Base-by-base conservation (phyloP, 2,329 filamentous ascomycete species). In the Mycosphaerella arachidis region DNA sequence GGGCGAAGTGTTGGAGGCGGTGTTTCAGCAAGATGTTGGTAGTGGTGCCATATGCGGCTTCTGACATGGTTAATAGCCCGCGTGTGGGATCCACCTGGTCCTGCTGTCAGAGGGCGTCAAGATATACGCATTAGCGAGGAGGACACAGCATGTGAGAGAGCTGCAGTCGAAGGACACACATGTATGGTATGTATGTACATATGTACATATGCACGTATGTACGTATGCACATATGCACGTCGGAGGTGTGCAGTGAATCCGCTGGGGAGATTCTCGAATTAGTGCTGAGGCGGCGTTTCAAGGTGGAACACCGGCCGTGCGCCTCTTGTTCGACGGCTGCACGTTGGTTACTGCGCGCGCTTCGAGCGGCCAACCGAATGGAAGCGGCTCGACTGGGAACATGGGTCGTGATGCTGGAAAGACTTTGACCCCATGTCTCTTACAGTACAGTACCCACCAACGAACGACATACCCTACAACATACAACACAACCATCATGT, bases 1-100 rank as follows among this genome's bases (percentile, higher is more conserved):
- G 58, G 31, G 70, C 57, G 59, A 70, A 67, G 57, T 63, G 40
- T 18, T 56, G 40, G 20, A 71, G 61, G 48, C 57, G 64, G n/a
- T 52, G 55, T 63, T 64, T 60, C 53, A 68, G n/a, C n/a, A n/a
- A 56, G 48, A 65, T 60, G 48, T 56, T 55, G 37, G 6, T 43
- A 43, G 37, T 43, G 48, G 48, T 20, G 53, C 55, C 37, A 35
- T 16, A 27, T 57, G 35, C 53, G 27, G 55, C 53, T 46, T 58
- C 55, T 51, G 58, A 31, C 58, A 63, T 63, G 35, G 35, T 40
- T 31, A 10, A 51, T 4, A 18, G 33, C n/a, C n/a, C n/a, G n/a
- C n/a, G n/a, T n/a, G n/a, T 52, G 30, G 20, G 43, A 30, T 48
- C 18, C 46, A 48, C 46, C 18, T 48, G 6, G 46, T 27, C 6